Conservation (phyloP, 345 rosid genomes). For the Brassica cretica region DNA sequence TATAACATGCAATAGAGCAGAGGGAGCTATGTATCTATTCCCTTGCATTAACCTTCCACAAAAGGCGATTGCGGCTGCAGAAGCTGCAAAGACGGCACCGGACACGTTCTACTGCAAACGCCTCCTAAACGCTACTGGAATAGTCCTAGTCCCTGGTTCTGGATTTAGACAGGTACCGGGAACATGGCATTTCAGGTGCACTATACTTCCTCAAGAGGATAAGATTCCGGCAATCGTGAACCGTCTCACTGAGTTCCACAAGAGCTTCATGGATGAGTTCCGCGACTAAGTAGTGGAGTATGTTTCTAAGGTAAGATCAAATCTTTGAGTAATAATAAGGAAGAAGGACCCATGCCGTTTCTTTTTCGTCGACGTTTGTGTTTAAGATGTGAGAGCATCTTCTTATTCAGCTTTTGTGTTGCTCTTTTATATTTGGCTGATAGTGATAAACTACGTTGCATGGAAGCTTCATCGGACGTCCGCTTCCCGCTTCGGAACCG, state of each 20-base stretch:
- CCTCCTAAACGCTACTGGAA: slow-evolving; percentile 89
- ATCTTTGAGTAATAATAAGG: slow-evolving; percentile 23
- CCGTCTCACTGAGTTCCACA: slow-evolving; percentile 80
- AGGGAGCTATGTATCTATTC: slow-evolving; percentile 98
- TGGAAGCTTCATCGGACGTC: too few relatives aligned
- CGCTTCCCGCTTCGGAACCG: too few relatives aligned
- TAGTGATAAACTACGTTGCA: slow-evolving; percentile 11
- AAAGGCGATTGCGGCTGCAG: slow-evolving; percentile 89
- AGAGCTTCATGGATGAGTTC: slow-evolving; percentile 81
- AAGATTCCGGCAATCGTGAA: slow-evolving; percentile 81
- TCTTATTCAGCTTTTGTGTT: slow-evolving; percentile 17
- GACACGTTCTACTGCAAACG: slow-evolving; percentile 83
- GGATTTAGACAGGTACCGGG: slow-evolving; percentile 97
- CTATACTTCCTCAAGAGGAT: slow-evolving; percentile 94
- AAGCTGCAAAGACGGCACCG: slow-evolving; percentile 68
- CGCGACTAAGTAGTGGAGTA: slow-evolving; percentile 38
- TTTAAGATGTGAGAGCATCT: slow-evolving; percentile 13
- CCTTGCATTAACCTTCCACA: slow-evolving; percentile 67
- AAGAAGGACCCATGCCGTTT: background rate
- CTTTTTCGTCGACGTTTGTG: background rate
- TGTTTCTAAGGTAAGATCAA: slow-evolving; percentile 4
- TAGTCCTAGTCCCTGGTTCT: slow-evolving; percentile 96
- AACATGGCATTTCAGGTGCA: slow-evolving; percentile 98
- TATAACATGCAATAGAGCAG: slow-evolving; percentile 89
- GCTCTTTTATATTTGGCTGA: slow-evolving; percentile 9